phyloP scores from a whole-genome alignment of 2,329 filamentous ascomycete genomes.

The Trichoderma breve region DNA sequence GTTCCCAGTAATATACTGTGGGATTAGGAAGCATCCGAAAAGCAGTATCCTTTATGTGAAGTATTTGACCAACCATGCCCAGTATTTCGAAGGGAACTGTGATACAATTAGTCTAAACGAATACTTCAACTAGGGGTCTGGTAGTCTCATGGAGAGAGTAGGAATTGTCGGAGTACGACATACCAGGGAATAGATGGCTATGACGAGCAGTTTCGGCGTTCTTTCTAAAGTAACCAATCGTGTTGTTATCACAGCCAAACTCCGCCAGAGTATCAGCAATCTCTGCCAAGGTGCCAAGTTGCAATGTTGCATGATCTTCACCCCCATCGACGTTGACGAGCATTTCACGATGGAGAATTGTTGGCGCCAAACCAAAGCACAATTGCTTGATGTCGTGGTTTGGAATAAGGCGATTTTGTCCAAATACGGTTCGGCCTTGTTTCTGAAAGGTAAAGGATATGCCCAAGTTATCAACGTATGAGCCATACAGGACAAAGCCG shows the following conservation, averaged over 20 bases:
- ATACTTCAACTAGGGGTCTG: not conserved
- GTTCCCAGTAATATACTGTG: not conserved
- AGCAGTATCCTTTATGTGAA: not conserved
- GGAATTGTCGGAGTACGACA: not conserved
- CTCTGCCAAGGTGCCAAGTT: not conserved
- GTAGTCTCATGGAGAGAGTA: not conserved
- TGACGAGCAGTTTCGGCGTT: not conserved
- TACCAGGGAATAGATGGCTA: not conserved
- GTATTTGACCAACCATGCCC: not conserved
- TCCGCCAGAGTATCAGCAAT: not conserved
- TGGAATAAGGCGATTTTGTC: not conserved
- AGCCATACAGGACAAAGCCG: not conserved
- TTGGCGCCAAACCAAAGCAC: not conserved
- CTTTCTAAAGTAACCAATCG: not conserved
- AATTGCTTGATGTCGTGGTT: not conserved
- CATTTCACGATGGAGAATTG: not conserved
- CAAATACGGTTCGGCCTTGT: not conserved
- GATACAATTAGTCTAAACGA: not conserved
- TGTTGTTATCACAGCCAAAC: not conserved
- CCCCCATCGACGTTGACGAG: not conserved
- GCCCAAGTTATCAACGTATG: not conserved
- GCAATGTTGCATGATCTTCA: not conserved
- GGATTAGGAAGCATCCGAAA: slow-evolving; percentile 1
- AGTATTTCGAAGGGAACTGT: not conserved
- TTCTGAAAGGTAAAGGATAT: not conserved